These are phyloP conservation scores for Cyberlindnera euphorbiiphila DNA, from an alignment of 805 yeast species.

Conservation along the genomic window DNA sequence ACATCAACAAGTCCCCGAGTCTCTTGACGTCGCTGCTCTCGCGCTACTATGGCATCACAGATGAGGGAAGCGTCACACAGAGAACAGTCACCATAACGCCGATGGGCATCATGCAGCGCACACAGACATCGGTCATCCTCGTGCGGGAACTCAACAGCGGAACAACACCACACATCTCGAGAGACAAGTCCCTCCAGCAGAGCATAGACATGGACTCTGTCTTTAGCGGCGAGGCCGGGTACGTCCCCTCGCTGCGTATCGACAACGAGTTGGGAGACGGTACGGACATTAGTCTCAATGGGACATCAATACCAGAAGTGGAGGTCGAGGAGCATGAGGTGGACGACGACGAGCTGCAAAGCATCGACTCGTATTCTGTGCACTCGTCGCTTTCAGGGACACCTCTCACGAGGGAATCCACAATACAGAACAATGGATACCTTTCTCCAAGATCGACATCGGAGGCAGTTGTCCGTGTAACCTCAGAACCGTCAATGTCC, in stretches of 20 bases:
- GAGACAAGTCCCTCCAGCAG: constrained; percentile 1
- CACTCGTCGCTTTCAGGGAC: constrained; percentile 10
- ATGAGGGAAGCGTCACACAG: constrained; percentile 1
- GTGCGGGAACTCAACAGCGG: constrained; percentile 5
- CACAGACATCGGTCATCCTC: constrained; percentile 16
- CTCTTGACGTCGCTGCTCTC: constrained; percentile 14
- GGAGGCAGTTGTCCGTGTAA: constrained; percentile 7
- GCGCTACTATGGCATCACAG: constrained; percentile 11
- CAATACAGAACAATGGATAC: constrained; percentile 5
- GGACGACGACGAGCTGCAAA: constrained; percentile 5
- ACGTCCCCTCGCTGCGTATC: constrained; percentile 14
- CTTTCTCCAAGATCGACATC: not conserved
- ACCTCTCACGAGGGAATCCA: constrained; percentile 16
- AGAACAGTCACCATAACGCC: constrained; percentile 16
- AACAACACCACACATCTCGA: not conserved
- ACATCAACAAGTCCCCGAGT: constrained; percentile 13
- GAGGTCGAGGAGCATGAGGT: not conserved
- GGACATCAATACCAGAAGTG: too few species aligned
- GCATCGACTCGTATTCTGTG: constrained; percentile 5
- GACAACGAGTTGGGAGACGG: not conserved
- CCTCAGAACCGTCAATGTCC: constrained; percentile 4
- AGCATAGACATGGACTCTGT: constrained; percentile 12
- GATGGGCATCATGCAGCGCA: constrained; percentile 11
- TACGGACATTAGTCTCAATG: not conserved
- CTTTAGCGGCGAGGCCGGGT: constrained; percentile 17